These are phyloP conservation scores for Mariannaea sp. DNA, from an alignment of 2,329 filamentous ascomycete genomes.

Conservation along the genomic window DNA sequence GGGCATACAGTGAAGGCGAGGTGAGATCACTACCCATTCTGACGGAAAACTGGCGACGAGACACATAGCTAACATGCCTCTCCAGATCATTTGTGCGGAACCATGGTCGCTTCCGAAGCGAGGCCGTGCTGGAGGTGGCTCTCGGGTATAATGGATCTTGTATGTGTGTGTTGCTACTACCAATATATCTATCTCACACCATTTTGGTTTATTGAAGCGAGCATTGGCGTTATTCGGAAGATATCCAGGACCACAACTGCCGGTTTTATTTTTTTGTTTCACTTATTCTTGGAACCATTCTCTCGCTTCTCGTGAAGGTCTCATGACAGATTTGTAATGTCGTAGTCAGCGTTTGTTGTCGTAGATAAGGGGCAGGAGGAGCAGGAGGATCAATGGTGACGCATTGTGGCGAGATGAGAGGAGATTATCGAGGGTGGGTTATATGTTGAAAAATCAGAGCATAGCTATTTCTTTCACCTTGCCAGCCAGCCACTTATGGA, in stretches of 20 bases:
- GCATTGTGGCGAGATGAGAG: neutral
- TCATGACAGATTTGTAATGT: neutral
- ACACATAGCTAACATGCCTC: slow-evolving; percentile 15
- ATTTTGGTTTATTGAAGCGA: slow-evolving; percentile 17
- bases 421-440: no score
- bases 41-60: no score
- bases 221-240: slow-evolving; percentile 18
- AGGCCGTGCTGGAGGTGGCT: slow-evolving; percentile 39
- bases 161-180: slow-evolving; percentile 1
- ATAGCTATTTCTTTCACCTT: no score
- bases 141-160: slow-evolving; percentile 35
- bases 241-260: slow-evolving; percentile 8
- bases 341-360: neutral
- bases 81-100: slow-evolving; percentile 67
- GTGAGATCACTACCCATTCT: slow-evolving; percentile 55
- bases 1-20: slow-evolving; percentile 97
- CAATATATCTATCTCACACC: neutral
- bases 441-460: no score
- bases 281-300: neutral
- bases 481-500: no score
- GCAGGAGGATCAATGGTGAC: no score
- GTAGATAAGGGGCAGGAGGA: no score
- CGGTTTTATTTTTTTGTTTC: slow-evolving; percentile 2
- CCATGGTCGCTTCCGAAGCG: slow-evolving; percentile 72
- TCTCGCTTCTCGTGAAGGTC: neutral